These are phyloP conservation scores for Suillus clintonianus DNA, from an alignment of 768 basidiomycete species.

Conservation along the genomic window DNA sequence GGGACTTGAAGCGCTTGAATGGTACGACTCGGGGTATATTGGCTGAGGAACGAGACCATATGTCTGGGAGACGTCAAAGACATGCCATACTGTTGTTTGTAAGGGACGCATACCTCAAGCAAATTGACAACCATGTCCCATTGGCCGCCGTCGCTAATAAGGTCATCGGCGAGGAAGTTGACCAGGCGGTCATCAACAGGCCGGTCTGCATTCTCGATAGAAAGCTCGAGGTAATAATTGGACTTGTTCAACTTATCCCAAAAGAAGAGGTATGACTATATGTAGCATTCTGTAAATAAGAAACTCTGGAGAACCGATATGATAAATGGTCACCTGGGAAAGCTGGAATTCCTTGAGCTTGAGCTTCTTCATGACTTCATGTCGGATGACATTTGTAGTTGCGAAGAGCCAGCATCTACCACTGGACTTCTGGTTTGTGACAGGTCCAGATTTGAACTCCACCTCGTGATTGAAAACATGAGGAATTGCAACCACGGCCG, in stretches of 20 bases:
- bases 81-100: not conserved
- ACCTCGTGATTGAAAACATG: conserved; percentile 85
- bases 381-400: conserved; percentile 83
- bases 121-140: conserved; percentile 89
- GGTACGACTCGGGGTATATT: conserved; percentile 81
- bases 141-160: conserved; percentile 90
- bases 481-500: conserved; percentile 59
- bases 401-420: conserved; percentile 97
- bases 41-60: conserved; percentile 89
- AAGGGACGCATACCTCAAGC: conserved; percentile 47
- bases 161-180: conserved; percentile 69
- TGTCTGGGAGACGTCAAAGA: conserved; percentile 40
- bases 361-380: conserved; percentile 82
- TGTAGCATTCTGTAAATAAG: not conserved
- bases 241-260: conserved; percentile 94
- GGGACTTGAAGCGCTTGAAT: conserved; percentile 72
- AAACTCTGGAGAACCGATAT: conserved; percentile 8
- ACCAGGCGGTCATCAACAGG: conserved; percentile 86
- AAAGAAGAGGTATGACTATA: conserved; percentile 88
- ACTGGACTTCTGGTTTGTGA: conserved; percentile 85
- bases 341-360: conserved; percentile 89
- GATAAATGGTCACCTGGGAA: conserved; percentile 60
- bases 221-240: conserved; percentile 87
- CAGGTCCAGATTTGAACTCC: conserved; percentile 78
- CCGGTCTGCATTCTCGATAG: conserved; percentile 77